Percentiles rank a stretch among this genome's conserved stretches.
Evolutionary conservation across 805 yeast species (phyloP).

Genomic region (Suhomyces vadensis): DNA sequence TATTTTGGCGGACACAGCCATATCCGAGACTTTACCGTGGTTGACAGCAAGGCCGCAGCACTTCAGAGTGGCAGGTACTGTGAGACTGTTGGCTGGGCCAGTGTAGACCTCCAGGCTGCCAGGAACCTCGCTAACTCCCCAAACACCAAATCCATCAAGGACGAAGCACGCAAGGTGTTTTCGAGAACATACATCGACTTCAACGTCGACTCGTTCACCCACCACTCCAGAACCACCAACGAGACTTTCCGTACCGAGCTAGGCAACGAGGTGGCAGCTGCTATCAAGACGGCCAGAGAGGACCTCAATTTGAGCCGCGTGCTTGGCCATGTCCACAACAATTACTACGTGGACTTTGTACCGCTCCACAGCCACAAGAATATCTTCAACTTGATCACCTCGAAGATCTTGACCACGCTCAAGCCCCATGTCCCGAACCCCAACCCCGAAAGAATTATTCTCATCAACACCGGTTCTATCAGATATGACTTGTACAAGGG

Average conservation of each 20-base stretch:
- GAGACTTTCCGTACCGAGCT: constrained; percentile 50
- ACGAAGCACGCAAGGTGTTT: constrained; percentile 22
- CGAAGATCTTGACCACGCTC: constrained; percentile 53
- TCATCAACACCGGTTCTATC: constrained; percentile 85
- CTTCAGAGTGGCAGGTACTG: constrained; percentile 92
- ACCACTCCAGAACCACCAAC: constrained; percentile 50
- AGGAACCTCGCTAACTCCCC: constrained; percentile 11
- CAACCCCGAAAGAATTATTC: constrained; percentile 43
- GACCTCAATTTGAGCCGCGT: constrained; percentile 53
- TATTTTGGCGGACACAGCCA: constrained; percentile 96
- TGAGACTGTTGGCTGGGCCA: constrained; percentile 89
- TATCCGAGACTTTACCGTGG: constrained; percentile 74
- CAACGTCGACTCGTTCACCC: constrained; percentile 65
- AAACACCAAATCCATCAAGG: no score
- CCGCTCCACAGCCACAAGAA: constrained; percentile 52
- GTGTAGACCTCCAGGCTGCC: constrained; percentile 43
- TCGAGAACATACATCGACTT: constrained; percentile 81
- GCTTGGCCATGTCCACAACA: constrained; percentile 66
- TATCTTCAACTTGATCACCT: constrained; percentile 59
- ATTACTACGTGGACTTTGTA: constrained; percentile 66
- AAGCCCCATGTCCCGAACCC: constrained; percentile 23
- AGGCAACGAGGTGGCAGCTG: constrained; percentile 52
- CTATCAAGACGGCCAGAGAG: constrained; percentile 45
- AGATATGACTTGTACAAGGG: constrained; percentile 87
- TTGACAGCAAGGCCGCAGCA: constrained; percentile 69